These are phyloP conservation scores for Penicillium coffeae DNA, from an alignment of 495 filamentous ascomycete genomes.

Conservation along the genomic window DNA sequence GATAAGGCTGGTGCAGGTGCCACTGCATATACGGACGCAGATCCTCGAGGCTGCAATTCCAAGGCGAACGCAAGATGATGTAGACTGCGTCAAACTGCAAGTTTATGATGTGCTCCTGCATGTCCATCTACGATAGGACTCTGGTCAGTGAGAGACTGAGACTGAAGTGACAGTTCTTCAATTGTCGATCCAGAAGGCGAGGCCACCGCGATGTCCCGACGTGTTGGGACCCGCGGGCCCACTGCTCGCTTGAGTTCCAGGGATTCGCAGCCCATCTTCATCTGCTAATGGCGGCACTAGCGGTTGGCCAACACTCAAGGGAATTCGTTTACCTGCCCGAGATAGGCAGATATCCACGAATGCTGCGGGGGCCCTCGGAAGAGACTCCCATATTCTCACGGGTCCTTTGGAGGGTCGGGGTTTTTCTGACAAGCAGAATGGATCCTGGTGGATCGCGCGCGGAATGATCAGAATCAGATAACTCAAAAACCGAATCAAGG, in stretches of 20 bases:
- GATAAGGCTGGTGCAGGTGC: too few species aligned
- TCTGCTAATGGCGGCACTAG: not conserved
- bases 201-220: not conserved
- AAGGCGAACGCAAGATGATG: too few species aligned
- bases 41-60: too few species aligned
- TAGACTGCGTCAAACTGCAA: too few species aligned
- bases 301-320: not conserved
- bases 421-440: slow-evolving; percentile 1
- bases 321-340: not conserved
- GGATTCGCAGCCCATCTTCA: not conserved
- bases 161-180: too few species aligned
- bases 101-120: too few species aligned
- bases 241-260: not conserved
- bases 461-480: slow-evolving; percentile 31
- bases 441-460: slow-evolving; percentile 25
- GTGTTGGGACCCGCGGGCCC: not conserved
- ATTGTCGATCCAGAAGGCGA: not conserved
- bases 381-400: too few species aligned
- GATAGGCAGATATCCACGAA: not conserved
- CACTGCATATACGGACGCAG: too few species aligned
- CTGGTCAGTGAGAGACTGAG: too few species aligned
- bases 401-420: too few species aligned
- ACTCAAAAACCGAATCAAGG: slow-evolving; percentile 21
- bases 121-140: too few species aligned
- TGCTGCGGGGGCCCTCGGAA: too few species aligned